Conservation (phyloP, 768 basidiomycete species). For the Psilocybe cubensis region DNA sequence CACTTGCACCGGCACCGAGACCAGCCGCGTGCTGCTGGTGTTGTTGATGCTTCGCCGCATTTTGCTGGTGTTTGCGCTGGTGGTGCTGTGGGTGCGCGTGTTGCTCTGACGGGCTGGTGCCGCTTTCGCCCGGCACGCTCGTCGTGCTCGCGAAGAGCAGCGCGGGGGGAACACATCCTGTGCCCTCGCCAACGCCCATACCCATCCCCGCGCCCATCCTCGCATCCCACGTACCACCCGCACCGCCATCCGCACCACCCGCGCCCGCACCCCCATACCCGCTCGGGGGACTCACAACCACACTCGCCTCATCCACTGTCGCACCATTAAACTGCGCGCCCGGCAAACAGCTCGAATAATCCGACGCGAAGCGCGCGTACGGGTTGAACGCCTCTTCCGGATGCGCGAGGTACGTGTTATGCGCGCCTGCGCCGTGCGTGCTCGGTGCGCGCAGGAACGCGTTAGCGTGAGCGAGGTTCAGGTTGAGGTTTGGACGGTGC, state of each 20-base stretch:
- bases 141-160: constrained; percentile 49
- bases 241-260: neutral
- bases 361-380: constrained; percentile 64
- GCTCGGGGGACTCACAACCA: too few relatives aligned
- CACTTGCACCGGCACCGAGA: neutral
- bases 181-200: constrained; percentile 8
- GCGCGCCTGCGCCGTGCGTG: too few relatives aligned
- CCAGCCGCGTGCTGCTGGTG: neutral
- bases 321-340: constrained; percentile 52
- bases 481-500: constrained; percentile 21
- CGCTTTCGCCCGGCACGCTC: neutral
- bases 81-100: neutral
- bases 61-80: neutral
- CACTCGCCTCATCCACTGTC: constrained; percentile 38
- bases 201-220: neutral
- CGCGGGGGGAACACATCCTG: constrained; percentile 65
- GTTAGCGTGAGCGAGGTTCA: constrained; percentile 29
- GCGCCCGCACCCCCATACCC: neutral
- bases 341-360: constrained; percentile 67
- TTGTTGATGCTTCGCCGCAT: neutral
- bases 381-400: constrained; percentile 67
- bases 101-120: neutral
- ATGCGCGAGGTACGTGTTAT: constrained; percentile 20
- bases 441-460: constrained; percentile 26
- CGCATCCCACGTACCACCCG: neutral